These are phyloP conservation scores for Curvularia hawaiiensis DNA, from an alignment of 2,329 filamentous ascomycete genomes.

Conservation along the genomic window DNA sequence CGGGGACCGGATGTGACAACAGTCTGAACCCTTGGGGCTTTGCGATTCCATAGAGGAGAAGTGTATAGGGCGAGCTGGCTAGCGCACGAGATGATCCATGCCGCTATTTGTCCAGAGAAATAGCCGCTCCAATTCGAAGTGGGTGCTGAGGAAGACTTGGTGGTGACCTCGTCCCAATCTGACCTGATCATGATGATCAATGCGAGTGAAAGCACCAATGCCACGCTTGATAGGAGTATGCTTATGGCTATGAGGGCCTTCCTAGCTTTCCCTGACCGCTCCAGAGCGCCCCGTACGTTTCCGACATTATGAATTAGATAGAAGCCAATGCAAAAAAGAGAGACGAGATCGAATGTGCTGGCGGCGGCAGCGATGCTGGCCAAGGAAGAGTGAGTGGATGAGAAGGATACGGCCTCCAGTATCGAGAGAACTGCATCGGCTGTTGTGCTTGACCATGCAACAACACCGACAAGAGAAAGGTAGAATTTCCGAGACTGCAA, in stretches of 20 bases:
- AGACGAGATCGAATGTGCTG: constrained; percentile 38
- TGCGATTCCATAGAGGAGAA: constrained; percentile 32
- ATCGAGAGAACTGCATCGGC: constrained; percentile 44
- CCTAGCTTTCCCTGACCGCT: constrained; percentile 25
- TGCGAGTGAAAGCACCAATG: constrained; percentile 35
- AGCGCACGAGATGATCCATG: constrained; percentile 41
- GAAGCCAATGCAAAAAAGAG: constrained; percentile 35
- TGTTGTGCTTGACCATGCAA: constrained; percentile 44
- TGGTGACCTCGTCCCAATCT: constrained; percentile 26
- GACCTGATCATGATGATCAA: constrained; percentile 36
- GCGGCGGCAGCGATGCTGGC: constrained; percentile 38
- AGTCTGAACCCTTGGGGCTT: constrained; percentile 24
- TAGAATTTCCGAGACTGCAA: constrained; percentile 37
- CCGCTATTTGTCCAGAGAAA: constrained; percentile 44
- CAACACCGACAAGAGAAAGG: constrained; percentile 39
- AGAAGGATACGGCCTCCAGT: constrained; percentile 44
- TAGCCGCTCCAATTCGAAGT: constrained; percentile 29
- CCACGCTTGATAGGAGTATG: constrained; percentile 29
- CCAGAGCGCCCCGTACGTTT: constrained; percentile 32
- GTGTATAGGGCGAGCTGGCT: constrained; percentile 40
- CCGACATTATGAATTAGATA: constrained; percentile 39
- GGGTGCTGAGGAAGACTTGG: constrained; percentile 16
- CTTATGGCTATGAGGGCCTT: constrained; percentile 27
- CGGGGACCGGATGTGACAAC: constrained; percentile 35
- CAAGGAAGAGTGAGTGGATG: constrained; percentile 28